Percentiles rank a stretch among this genome's conserved stretches.
Conservation (phyloP, 805 yeast genomes). For the Priceomyces melissophilus region DNA sequence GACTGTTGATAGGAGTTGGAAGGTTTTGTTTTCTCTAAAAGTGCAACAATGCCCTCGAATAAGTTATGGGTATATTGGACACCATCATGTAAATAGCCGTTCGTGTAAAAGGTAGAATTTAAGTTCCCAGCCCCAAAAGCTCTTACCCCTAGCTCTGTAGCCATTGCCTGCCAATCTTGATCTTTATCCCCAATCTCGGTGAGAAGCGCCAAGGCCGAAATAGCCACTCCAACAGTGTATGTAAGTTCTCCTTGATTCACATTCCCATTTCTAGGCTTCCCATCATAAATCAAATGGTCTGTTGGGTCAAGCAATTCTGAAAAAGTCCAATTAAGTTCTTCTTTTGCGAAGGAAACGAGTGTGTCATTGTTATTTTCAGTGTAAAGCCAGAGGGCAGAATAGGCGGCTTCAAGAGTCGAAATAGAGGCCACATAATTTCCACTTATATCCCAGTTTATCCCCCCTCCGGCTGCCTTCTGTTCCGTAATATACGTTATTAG, state of each 20-base stretch:
- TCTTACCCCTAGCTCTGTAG: slow-evolving; percentile 11
- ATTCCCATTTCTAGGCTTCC: slow-evolving; percentile 11
- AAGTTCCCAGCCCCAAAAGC: slow-evolving; percentile 13
- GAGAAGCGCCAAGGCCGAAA: slow-evolving; percentile 20
- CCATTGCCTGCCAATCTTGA: slow-evolving; percentile 8
- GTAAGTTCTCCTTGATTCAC: slow-evolving; percentile 15
- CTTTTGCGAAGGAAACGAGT: slow-evolving; percentile 14
- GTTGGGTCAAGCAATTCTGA: slow-evolving; percentile 12
- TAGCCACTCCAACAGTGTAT: slow-evolving; percentile 17
- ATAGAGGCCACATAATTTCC: slow-evolving; percentile 21
- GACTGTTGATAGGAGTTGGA: slow-evolving; percentile 9
- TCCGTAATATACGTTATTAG: slow-evolving; percentile 76
- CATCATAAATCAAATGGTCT: slow-evolving; percentile 19
- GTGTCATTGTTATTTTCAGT: slow-evolving; percentile 8
- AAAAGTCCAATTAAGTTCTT: slow-evolving; percentile 12
- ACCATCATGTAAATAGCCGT: slow-evolving; percentile 17
- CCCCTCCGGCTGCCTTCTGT: slow-evolving; percentile 57
- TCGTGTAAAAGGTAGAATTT: slow-evolving; percentile 14
- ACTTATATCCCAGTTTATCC: slow-evolving; percentile 17
- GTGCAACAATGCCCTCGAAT: slow-evolving; percentile 15
- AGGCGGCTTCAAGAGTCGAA: slow-evolving; percentile 21
- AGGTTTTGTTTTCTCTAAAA: slow-evolving; percentile 14
- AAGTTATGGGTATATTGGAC: slow-evolving; percentile 15
- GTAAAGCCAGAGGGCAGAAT: slow-evolving; percentile 19
- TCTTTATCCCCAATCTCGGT: slow-evolving; percentile 1